A percentile compares a stretch with the other conserved stretches of the same genome.
These are phyloP conservation scores for Parascedosporium putredinis DNA, from an alignment of 2,329 filamentous ascomycete genomes.

Conservation along the genomic window DNA sequence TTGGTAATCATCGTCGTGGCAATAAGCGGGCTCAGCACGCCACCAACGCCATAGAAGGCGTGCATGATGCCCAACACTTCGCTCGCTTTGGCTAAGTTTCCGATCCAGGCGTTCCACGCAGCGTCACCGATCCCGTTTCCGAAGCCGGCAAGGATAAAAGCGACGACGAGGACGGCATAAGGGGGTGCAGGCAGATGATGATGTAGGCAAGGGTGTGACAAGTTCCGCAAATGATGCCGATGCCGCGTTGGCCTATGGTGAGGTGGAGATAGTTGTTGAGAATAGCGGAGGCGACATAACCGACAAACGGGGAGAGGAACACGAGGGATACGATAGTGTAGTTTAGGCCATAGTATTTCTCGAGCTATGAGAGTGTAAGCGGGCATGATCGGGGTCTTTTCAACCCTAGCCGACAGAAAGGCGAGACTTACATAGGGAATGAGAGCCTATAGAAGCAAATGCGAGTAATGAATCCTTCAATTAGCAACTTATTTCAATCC, in stretches of 20 bases:
- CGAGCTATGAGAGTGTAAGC: background rate
- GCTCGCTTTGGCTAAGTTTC: constrained; percentile 63
- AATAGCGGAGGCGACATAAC: constrained; percentile 53
- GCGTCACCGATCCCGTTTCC: constrained; percentile 60
- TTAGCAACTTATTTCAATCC: background rate
- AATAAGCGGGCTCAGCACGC: constrained; percentile 57
- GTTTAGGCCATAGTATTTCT: constrained; percentile 45
- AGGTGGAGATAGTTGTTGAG: constrained; percentile 56
- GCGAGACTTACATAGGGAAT: constrained; percentile 7
- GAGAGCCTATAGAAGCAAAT: background rate
- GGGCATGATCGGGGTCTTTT: background rate
- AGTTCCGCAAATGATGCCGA: constrained; percentile 53
- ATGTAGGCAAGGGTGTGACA: constrained; percentile 57
- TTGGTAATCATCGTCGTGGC: constrained; percentile 64
- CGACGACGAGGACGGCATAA: constrained; percentile 54
- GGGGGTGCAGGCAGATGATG: constrained; percentile 55
- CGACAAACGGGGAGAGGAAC: constrained; percentile 56
- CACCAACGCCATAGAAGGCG: constrained; percentile 62
- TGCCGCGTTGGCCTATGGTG: constrained; percentile 56
- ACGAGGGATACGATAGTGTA: constrained; percentile 56
- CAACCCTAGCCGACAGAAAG: background rate
- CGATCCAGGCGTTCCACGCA: constrained; percentile 51
- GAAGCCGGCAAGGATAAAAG: constrained; percentile 56
- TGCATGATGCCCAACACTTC: constrained; percentile 65
- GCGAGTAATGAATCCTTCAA: too few relatives aligned